Conservation (phyloP, 2,329 filamentous ascomycete genomes). For the Colletotrichum abscissum region DNA sequence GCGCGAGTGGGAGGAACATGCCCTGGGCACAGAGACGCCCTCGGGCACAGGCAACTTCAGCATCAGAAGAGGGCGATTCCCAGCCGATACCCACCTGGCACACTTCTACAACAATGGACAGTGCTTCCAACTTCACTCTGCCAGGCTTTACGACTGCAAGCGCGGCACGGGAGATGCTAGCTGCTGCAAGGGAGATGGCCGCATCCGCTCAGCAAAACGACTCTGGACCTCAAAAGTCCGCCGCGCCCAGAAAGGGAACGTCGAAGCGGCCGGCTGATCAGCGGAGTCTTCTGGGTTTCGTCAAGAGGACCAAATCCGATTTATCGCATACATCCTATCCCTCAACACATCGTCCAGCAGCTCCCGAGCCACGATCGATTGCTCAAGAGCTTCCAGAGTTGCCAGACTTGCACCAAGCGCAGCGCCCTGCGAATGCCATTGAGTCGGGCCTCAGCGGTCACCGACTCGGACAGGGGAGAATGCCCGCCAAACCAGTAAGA, state of each 20-base stretch:
- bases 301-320: conserved; percentile 41
- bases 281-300: conserved; percentile 55
- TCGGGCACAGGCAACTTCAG: conserved; percentile 8
- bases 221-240: conserved; percentile 35
- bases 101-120: conserved; percentile 69
- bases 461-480: conserved; percentile 52
- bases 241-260: conserved; percentile 40
- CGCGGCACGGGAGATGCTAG: conserved; percentile 59
- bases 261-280: conserved; percentile 51
- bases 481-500: conserved; percentile 48
- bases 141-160: conserved; percentile 73
- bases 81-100: conserved; percentile 16
- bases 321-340: not conserved
- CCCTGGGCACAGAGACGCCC: conserved; percentile 21
- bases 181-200: conserved; percentile 42
- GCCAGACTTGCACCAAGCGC: conserved; percentile 32
- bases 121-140: conserved; percentile 67
- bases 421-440: conserved; percentile 39
- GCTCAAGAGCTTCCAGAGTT: conserved; percentile 27
- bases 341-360: conserved; percentile 17
- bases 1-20: conserved; percentile 14
- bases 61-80: conserved; percentile 6
- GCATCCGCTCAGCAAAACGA: conserved; percentile 27
- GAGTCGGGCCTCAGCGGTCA: conserved; percentile 49
- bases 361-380: conserved; percentile 23